Base-by-base conservation (phyloP, 306 rosid genomes). In the Cajanus cajan region DNA sequence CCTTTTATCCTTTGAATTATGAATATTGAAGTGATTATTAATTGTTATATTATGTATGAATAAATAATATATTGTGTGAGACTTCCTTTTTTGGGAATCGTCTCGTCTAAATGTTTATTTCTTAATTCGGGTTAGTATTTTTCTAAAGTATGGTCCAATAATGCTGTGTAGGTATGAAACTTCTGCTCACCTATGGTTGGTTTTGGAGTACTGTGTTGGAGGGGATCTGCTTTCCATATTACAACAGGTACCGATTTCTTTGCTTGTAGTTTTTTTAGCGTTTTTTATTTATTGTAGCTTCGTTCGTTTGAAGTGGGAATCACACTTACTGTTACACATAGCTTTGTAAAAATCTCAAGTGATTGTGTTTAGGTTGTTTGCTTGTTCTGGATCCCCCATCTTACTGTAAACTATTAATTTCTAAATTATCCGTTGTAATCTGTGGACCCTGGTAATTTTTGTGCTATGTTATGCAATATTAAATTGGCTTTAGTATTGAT, bases 121-220 rank as follows among this genome's bases (percentile, higher is more conserved):
- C 15, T 24, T 11, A 45, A 22, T 50, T 24, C 19, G 52, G 39
- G 28, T 62, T 37, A 14, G n/a, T 12, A 7, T 4, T 34, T 71
- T 22, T 77, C 48, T 71, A 2, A 67, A 33, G 34, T 68, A 11
- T 58, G 71, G 16, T 74, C 28, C 59, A 70, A 52, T 78, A 80
- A 41, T 78, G 63, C 51, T 54, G 80, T 82, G 84, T 80, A 95
- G 99, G 99, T 95, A 95, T 54, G 98, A 93, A 88, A 95, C 98
- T 36, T 91, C 98, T 48, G 99, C 99, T 84, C 99, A 95, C 85
- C 71, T 95, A 82, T 95, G 99, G 99, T 84, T 95, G 79, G 94
- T 95, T 55, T 82, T 95, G 85, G 99, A 95, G 87, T 95, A 93
- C 65, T 95, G 98, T 75, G 98, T 95, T 18, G 99, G 99, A 51